A percentile compares a stretch with the other conserved stretches of the same genome.
Conservation (phyloP, 257 asterid genomes). For the Rubia yunnanensis region DNA sequence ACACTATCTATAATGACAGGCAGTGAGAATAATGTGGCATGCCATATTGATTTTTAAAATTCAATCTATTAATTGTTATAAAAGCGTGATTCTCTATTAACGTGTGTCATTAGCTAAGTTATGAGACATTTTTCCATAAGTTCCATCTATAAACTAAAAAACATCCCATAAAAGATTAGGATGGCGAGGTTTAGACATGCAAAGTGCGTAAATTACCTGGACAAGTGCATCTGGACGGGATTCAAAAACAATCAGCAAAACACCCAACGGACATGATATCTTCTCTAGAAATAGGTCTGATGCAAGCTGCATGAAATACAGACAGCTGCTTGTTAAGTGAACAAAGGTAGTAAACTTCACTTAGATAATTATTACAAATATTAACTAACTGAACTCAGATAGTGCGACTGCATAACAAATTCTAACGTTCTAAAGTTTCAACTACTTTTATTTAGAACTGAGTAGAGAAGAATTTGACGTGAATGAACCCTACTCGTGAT, state of each 20-base stretch:
- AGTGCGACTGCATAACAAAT: not conserved
- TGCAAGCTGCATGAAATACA: slow-evolving; percentile 48
- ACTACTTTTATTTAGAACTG: not conserved
- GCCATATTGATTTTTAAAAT: not conserved
- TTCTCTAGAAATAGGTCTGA: slow-evolving; percentile 70
- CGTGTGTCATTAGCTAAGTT: not conserved
- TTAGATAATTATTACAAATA: not conserved
- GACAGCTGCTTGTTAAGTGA: not conserved
- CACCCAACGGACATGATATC: slow-evolving; percentile 74
- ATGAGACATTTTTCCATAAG: not conserved
- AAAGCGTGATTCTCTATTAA: too few relatives aligned
- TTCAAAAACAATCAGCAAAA: slow-evolving; percentile 71
- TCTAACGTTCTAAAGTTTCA: not conserved
- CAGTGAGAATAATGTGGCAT: too few relatives aligned
- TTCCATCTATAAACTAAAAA: too few relatives aligned
- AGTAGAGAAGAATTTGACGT: too few relatives aligned
- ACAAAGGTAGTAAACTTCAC: not conserved
- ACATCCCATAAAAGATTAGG: too few relatives aligned
- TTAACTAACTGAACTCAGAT: not conserved
- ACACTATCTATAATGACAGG: too few relatives aligned
- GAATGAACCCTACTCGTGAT: not conserved
- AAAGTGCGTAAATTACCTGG: slow-evolving; percentile 34
- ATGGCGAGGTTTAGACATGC: too few relatives aligned
- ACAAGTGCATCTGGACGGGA: slow-evolving; percentile 91
- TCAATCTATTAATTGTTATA: not conserved